Conservation (phyloP, 257 asterid species). For the Oldenlandia corymbosa region DNA sequence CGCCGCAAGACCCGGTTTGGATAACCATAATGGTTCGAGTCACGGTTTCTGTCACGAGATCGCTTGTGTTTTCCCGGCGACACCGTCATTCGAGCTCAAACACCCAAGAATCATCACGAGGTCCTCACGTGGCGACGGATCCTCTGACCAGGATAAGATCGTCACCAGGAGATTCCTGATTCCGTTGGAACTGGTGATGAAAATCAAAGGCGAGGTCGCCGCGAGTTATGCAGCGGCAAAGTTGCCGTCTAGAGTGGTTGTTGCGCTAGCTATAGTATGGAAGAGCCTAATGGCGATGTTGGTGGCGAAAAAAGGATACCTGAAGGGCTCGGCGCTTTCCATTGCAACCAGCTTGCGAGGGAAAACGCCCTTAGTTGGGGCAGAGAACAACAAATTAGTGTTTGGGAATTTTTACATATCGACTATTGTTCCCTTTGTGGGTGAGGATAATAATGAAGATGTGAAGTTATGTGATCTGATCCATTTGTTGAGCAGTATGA, state of each 20-base stretch:
- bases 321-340: constrained; percentile 3
- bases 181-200: background rate
- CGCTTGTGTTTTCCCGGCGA: background rate
- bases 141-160: background rate
- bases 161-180: constrained; percentile 12
- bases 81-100: background rate
- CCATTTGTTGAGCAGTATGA: background rate
- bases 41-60: background rate
- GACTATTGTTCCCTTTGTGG: background rate
- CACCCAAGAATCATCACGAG: background rate
- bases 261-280: constrained; percentile 14
- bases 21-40: too few relatives aligned
- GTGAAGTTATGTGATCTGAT: constrained; percentile 2
- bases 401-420: constrained; percentile 14
- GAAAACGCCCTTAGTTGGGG: background rate
- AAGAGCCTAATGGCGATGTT: constrained; percentile 7
- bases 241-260: constrained; percentile 11
- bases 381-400: background rate
- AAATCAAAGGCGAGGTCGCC: background rate
- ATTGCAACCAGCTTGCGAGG: constrained; percentile 13
- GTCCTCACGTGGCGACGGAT: background rate
- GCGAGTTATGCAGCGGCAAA: background rate
- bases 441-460: background rate
- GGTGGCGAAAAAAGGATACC: constrained; percentile 1
- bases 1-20: background rate